phyloP scores from a whole-genome alignment of 2,329 filamentous ascomycete species.

The Sordariomycetes sp. region DNA sequence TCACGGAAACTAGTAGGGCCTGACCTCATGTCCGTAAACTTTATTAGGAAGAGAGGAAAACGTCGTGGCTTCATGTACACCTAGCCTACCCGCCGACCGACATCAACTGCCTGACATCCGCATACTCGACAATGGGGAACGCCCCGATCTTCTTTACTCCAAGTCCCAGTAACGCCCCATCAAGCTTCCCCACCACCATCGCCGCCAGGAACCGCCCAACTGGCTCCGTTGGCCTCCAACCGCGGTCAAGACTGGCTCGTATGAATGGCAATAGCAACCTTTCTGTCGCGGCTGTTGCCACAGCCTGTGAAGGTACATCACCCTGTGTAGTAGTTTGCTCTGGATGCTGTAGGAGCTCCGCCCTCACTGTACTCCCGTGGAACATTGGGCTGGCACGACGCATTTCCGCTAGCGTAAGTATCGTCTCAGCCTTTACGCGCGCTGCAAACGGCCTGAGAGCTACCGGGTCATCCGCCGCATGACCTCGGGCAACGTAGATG shows the following conservation, averaged over 20 bases:
- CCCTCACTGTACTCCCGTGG: constrained; percentile 41
- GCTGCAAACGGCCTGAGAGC: constrained; percentile 43
- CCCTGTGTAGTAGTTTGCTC: background rate
- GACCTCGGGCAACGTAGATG: constrained; percentile 54
- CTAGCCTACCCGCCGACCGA: background rate
- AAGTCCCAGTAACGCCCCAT: background rate
- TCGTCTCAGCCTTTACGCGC: constrained; percentile 54
- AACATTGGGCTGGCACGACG: constrained; percentile 28
- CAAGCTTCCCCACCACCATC: background rate
- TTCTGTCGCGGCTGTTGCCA: background rate
- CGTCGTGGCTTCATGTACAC: background rate
- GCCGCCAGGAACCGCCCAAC: background rate
- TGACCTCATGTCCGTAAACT: no score
- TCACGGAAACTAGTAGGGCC: no score
- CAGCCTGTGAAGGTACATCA: background rate
- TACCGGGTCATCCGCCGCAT: constrained; percentile 43
- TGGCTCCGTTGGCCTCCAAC: background rate
- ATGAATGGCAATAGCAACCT: background rate
- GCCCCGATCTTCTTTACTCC: background rate
- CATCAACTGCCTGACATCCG: background rate
- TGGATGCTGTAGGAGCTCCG: constrained; percentile 41
- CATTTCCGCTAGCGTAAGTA: constrained; percentile 43
- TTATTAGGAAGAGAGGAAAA: no score
- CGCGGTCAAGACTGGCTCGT: background rate
- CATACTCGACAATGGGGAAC: background rate